Base-by-base conservation (phyloP, 1,139 yeast genomes). In the Candida sanyaensis region DNA sequence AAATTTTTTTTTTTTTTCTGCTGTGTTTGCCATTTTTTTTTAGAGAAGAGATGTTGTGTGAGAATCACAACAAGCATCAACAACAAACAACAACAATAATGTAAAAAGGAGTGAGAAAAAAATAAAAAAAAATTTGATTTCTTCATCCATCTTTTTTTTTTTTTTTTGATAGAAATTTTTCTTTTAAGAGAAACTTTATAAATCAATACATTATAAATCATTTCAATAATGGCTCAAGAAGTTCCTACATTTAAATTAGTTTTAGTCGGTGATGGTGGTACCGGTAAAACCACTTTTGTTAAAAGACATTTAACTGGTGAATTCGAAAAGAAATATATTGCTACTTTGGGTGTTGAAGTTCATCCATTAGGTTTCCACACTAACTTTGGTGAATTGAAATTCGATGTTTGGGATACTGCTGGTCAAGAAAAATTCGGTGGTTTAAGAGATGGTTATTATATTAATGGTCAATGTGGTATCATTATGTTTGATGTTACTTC, bases 301-400 rank as follows among this genome's bases (percentile, higher is more conserved):
- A 95, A 93, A 84, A 92, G 99, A 82, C 99, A 95, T 78, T 86
- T 92, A 76, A 93, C 99, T 58, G 99, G 99, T 80, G 99, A 95
- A 76, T 95, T 95, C 72, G 99, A 95, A 78, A 95, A 95, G 81
- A 92, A 92, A 77, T 95, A 95, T 81, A 90, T 89, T 73, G 99
- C 99, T 70, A 95, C 99, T 53, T 88, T 92, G 68, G 99, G 99
- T 81, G 99, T 95, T 60, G 99, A 95, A 75, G 99, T 95, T 59
- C 97, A 93, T 73, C 99, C 99, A 61, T 85, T 95, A 75, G 92
- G 96, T 44, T 95, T 95, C 86, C 90, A 85, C 87, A 95, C 99
- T 71, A 93, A 93, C 82, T 93, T 80, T 66, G 99, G 99, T 77
- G 97, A 93, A 78, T 90, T 95, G 78, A 92, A 90, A 76, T 95